Percentiles rank a stretch among this genome's conserved stretches.
Evolutionary conservation across 2,329 filamentous ascomycete species (phyloP).

Genomic region (Pseudovirgaria hyperparasitica): DNA sequence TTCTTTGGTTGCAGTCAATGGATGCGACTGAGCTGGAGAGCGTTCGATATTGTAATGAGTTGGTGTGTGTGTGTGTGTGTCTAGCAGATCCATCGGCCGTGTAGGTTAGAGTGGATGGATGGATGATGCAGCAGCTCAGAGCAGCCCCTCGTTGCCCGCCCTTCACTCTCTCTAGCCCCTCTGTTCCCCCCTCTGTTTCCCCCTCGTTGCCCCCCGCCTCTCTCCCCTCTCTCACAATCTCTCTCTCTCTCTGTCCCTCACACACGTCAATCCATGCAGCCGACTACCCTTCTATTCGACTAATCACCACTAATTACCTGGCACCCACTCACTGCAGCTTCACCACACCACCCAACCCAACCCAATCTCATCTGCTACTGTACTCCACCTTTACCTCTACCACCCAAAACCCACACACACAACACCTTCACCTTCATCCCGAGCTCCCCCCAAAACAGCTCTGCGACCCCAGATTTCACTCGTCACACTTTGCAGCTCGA

Average conservation of each 20-base stretch:
- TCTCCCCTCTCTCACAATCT: not conserved
- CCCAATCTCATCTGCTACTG: conserved; percentile 1
- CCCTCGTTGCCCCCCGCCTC: conserved; percentile 7
- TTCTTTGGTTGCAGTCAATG: not conserved
- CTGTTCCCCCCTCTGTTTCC: conserved; percentile 6
- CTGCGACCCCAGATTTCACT: too few relatives aligned
- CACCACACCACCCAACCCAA: not conserved
- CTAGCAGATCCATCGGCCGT: too few relatives aligned
- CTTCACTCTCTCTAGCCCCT: conserved; percentile 3
- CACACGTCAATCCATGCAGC: not conserved
- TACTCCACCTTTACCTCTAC: not conserved
- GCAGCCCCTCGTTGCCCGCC: conserved; percentile 3
- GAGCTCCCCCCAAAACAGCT: too few relatives aligned
- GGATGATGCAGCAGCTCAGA: conserved; percentile 2
- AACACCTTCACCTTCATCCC: conserved; percentile 1
- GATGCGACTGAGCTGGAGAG: not conserved
- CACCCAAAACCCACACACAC: not conserved
- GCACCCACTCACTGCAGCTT: not conserved
- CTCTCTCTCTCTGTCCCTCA: conserved; percentile 1
- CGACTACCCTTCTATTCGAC: not conserved
- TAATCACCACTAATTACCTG: not conserved
- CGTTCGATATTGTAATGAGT: too few relatives aligned
- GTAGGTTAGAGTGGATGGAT: too few relatives aligned
- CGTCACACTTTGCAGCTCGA: too few relatives aligned
- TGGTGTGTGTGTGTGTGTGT: too few relatives aligned